Base-by-base conservation (phyloP, 2,329 filamentous ascomycete species). In the Trichoderma sp. region DNA sequence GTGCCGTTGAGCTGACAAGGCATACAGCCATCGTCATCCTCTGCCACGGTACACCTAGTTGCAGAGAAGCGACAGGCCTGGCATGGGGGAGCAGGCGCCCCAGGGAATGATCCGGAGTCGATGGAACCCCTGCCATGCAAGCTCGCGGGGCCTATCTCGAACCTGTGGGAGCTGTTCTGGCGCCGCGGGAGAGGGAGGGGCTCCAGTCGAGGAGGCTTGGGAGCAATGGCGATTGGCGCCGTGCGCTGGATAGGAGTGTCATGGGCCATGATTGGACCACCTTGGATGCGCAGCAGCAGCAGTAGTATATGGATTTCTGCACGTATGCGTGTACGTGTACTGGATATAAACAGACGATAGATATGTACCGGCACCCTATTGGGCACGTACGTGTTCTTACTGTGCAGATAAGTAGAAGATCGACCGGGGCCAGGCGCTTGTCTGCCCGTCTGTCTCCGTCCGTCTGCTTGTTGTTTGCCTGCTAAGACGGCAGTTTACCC, bases 1-100 rank as follows among this genome's bases (percentile, higher is more conserved):
- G 92, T 87, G 75, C 90, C 90, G 79, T 90, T 90, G 77, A 90
- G 89, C 77, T 92, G 90, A 80, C 93, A 96, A 71, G 92, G 85
- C 71, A 93, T 86, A 79, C 93, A 96, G 73, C 86, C 83, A 74
- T 91, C 88, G 72, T 90, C 90, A 77, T 95, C 91, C 76, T 93
- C 90, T 73, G 81, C 82, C 77, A 92, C 87, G 71, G 93, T 89
- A 81, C 93, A 96, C 80, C 90, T 90, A 75, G 88, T 88, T 78
- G 92, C 91, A 73, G 91, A 87, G 79, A 87, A 85, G 71, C 90
- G 85, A 79, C 93, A 96, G 70, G 90, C 88, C 81, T 93, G 90
- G 80, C 91, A 93, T 49, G 89, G 87, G 68, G 85, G 81, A 69
- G 80, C 75, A 69, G 83, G 81, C 64, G 82, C 80, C 69, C 79